A percentile compares a stretch with the other conserved stretches of the same genome.
These are phyloP conservation scores for Colletotrichum sp. DNA, from an alignment of 2,329 filamentous ascomycete species.

Conservation along the genomic window DNA sequence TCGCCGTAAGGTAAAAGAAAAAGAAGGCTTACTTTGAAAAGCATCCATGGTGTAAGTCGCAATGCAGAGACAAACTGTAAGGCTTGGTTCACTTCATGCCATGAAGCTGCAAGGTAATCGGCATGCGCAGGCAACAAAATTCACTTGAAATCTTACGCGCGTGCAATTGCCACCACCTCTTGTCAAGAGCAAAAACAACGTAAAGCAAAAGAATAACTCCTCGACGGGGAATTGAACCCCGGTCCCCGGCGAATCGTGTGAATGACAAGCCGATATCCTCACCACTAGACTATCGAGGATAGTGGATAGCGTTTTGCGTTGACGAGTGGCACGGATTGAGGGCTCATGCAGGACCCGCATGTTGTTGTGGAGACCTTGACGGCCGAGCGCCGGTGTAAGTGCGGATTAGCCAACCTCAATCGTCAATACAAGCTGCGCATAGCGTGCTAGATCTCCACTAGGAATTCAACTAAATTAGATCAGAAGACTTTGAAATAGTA, in stretches of 20 bases:
- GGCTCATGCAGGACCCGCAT: neutral
- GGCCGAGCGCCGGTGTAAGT: neutral
- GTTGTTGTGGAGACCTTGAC: neutral
- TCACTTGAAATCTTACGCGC: rapidly evolving
- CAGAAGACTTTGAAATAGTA: neutral
- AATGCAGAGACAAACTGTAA: no score
- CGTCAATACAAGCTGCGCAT: neutral
- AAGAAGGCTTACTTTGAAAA: no score
- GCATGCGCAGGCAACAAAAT: neutral
- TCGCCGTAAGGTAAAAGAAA: no score
- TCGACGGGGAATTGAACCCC: neutral
- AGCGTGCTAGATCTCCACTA: rapidly evolving
- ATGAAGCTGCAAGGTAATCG: no score
- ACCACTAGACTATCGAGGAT: neutral
- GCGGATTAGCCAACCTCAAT: neutral
- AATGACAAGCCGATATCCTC: neutral
- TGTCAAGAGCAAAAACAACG: neutral
- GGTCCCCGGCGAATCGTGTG: neutral
- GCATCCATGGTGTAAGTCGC: no score
- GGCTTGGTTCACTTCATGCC: neutral
- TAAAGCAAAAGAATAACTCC: neutral
- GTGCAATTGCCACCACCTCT: neutral
- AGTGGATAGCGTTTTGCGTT: neutral
- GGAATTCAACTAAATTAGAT: neutral
- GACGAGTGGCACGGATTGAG: rapidly evolving